A percentile compares a stretch with the other conserved stretches of the same genome.
Evolutionary conservation across 169 alveolate genomes (phyloP).

Genomic region (Eimeria necatrix): DNA sequence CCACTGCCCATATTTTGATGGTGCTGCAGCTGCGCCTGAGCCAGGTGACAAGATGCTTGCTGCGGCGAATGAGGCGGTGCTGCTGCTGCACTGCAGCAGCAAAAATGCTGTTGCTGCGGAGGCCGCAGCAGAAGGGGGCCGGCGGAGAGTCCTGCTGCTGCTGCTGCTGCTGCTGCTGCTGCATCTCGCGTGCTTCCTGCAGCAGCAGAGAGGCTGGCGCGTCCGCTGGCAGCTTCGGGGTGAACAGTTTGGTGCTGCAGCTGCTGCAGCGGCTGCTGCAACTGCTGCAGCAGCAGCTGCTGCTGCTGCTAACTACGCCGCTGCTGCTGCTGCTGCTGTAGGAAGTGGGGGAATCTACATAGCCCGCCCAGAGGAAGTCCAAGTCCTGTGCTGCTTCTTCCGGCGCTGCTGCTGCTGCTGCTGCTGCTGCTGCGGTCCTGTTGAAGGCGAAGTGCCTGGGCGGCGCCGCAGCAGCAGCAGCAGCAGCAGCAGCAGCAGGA

Average conservation of each 20-base stretch:
- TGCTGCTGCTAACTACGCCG: neutral
- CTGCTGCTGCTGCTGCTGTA: neutral
- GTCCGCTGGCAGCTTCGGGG: neutral
- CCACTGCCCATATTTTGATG: slow-evolving; percentile 14
- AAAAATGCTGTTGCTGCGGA: neutral
- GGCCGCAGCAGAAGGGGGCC: neutral
- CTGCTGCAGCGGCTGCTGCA: neutral
- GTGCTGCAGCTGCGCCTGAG: slow-evolving; percentile 2
- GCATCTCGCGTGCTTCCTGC: neutral
- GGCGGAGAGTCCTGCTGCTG: neutral
- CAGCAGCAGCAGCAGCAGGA: neutral
- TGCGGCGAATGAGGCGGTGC: neutral
- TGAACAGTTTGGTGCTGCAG: too few relatives aligned
- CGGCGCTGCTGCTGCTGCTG: neutral
- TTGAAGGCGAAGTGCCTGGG: too few relatives aligned
- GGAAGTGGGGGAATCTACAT: neutral
- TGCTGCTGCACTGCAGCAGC: slow-evolving; percentile 38
- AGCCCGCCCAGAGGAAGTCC: slow-evolving; percentile 8
- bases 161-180: slow-evolving; percentile 45
- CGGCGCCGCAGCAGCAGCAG: neutral
- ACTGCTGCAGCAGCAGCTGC: neutral
- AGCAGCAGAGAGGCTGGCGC: neutral
- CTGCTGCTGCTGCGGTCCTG: neutral
- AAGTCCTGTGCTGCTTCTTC: slow-evolving; percentile 4
- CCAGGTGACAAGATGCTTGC: slow-evolving; percentile 17